These are phyloP conservation scores for Acacia acuminata DNA, from an alignment of 306 rosid species.

Conservation along the genomic window DNA sequence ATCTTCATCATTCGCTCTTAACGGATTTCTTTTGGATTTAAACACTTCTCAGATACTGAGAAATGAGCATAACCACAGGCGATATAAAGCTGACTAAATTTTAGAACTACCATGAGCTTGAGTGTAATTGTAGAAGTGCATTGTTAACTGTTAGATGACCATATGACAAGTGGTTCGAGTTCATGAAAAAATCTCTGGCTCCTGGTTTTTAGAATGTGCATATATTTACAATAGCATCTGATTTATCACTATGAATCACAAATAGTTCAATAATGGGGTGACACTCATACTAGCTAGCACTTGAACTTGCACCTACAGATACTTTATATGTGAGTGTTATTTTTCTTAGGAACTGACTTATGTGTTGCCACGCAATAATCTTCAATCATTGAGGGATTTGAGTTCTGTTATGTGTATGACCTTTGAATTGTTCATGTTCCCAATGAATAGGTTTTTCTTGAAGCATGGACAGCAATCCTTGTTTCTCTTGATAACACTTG, in stretches of 20 bases:
- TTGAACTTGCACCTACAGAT: background rate
- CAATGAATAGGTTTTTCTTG: conserved; percentile 67
- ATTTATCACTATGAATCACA: background rate
- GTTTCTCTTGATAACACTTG: conserved; percentile 81
- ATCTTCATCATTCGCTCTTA: background rate
- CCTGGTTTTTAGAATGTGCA: background rate
- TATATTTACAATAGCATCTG: background rate
- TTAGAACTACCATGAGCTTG: background rate
- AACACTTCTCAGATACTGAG: background rate
- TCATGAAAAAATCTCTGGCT: background rate
- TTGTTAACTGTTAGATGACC: background rate
- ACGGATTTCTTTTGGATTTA: background rate
- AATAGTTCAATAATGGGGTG: background rate
- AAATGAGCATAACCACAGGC: background rate
- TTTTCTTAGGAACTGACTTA: background rate
- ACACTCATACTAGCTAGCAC: background rate
- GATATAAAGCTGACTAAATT: background rate
- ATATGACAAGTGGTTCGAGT: background rate
- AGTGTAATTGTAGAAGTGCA: background rate
- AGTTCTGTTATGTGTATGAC: background rate
- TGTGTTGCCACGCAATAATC: background rate
- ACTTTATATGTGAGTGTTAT: background rate
- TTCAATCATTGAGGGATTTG: background rate
- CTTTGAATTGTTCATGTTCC: conserved; percentile 3
- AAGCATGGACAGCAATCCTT: conserved; percentile 82